Base-by-base conservation (phyloP, 2,329 filamentous ascomycete genomes). In the Cryphonectria parasitica region DNA sequence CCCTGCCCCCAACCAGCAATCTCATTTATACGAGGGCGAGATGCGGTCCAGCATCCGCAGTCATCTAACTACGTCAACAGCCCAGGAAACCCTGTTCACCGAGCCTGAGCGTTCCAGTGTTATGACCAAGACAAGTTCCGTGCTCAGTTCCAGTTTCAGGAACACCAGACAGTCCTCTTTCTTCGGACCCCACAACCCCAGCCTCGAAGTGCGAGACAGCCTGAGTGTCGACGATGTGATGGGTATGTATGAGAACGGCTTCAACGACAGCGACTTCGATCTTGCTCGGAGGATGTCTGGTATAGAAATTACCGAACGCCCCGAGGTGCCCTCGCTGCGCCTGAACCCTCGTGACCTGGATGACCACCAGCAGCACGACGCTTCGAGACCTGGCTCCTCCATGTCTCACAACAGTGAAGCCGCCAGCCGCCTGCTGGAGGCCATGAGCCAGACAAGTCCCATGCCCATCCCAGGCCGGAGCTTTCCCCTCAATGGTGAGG, bases 101-200 rank as follows among this genome's bases (percentile, higher is more conserved):
- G 73, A 75, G 7, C 97, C 93, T 1, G 93, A 95, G 77, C 87
- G 93, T 72, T 97, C 93, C 79, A 97, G 94, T 77, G 86, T 96
- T 65, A 79, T 91, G 74, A 96, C 94, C 3, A 94, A 92, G 75
- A 89, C 89, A 72, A 97, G 92, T 82, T 94, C 92, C 1, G 85
- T 90, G 67, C 91, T 82, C 82, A 79, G 70, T 66, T 41, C 75
- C 3, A 75, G 76, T 54, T 77, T 78, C 52, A 70, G 68, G 65
- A 72, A 71, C 61, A 68, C 66, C 22, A 66, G 68, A n/a, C 66
- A 66, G 62, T 72, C 71, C 64, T 70, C 71, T 66, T 72, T 72
- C 71, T 72, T 72, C 66, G 71, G 71, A 58, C 71, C 71, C 8
- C 71, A 71, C 41, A 49, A 61, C 56, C 68, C 71, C 28, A 68